Base-by-base conservation (phyloP, 2,329 filamentous ascomycete genomes). In the Ceratocystis ficicola region DNA sequence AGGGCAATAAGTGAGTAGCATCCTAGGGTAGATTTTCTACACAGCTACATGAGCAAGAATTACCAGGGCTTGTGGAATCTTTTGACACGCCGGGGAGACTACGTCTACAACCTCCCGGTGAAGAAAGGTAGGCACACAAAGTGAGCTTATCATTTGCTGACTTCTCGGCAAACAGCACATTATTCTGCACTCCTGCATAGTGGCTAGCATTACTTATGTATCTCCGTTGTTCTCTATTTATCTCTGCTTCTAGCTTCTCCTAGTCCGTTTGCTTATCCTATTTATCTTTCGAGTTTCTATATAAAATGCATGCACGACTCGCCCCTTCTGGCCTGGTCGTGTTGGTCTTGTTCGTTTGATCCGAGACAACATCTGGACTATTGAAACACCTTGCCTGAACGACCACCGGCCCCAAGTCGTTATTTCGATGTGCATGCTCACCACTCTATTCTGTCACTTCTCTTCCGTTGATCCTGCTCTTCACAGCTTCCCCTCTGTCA, bases 401-500 rank as follows among this genome's bases (percentile, higher is more conserved):
- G 25, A 57, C 32, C 52, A 17, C 22, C 15, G 25, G 12, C 1
- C 5, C 22, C 17, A 28, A 12, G 15, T 17, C 10, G 12, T 8
- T 52, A 32, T 57, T 57, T 30, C 12, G 52, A 30, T 57, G 22
- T 57, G 4, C 52, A 57, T 22, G 12, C 5, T 41, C 12, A 12
- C 6, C 52, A 57, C 52, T 57, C 52, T 57, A 57, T 57, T 57
- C 52, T 57, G 52, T 57, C 52, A 57, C 52, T 57, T 57, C 22
- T 57, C 12, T 30, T 32, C 52, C 22, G 52, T 57, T 57, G 28
- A 50, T 22, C 30, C 52, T 57, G 12, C 52, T 57, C 17, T 57
- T 20, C 25, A 17, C 28, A 12, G 22, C 22, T 32, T 17, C 22
- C 5, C 5, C 30, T 57, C 52, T 57, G 52, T 57, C 52, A 57